Base-by-base conservation (phyloP, 305 asterid genomes). In the Solanum chacoense region DNA sequence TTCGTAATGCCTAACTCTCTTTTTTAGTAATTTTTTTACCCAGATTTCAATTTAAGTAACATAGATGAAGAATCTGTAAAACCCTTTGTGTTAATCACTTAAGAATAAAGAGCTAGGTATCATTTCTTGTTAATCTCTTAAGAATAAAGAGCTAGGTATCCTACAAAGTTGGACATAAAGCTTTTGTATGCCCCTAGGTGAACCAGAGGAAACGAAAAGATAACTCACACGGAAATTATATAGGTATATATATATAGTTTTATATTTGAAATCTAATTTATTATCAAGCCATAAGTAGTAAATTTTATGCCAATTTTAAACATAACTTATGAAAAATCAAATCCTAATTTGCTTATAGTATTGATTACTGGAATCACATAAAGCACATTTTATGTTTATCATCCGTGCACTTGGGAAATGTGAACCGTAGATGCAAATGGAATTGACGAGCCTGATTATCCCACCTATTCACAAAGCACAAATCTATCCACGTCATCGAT, bases 401-500 rank as follows among this genome's bases (percentile, higher is more conserved):
- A 35, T 75, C 40, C 24, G 5, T 31, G 37, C 80, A 22, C 34
- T 37, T 38, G n/a, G 34, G 10, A 79, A 38, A 38, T 38, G 35
- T 79, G 35, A 79, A 11, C 85, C 85, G 85, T 79, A 78, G 24
- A 4, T 8, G n/a, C 0, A 13, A 4, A 38, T 5, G 34, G 24
- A 79, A 26, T 80, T 14, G 67, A 40, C 85, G 69, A 2, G 6
- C 69, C 85, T 42, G 85, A 40, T 80, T 26, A 80, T 2, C 24
- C 9, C 36, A 79, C 26, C 36, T 2, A 79, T 80, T 29, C 37
- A 3, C 36, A 1, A 85, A 85, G 7, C 28, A 40, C 59, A 67
- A 67, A 65, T 3, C 37, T 13, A 1, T 28, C 91, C 88, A 89
- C 38, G 88, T 90, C 91, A 88, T 26, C 87, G 72, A 90, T 90